A percentile compares a stretch with the other conserved stretches of the same genome.
These are phyloP conservation scores for Aureobasidium uvarum DNA, from an alignment of 2,329 filamentous ascomycete genomes.

Conservation along the genomic window DNA sequence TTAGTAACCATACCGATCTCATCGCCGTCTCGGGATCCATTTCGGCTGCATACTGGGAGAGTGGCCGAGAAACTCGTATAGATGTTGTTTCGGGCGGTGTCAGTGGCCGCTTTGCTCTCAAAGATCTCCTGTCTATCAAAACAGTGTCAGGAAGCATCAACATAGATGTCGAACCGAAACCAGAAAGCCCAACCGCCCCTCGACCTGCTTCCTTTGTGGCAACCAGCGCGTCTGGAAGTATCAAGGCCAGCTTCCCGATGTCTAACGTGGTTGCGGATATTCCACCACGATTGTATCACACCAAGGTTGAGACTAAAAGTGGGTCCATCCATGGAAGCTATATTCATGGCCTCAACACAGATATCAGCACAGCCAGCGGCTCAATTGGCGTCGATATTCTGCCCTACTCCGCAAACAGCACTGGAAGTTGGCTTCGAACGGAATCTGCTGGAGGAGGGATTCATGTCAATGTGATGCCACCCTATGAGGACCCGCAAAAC, in stretches of 20 bases:
- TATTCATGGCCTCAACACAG: conserved; percentile 44
- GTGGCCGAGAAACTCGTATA: conserved; percentile 42
- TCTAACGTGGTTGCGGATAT: conserved; percentile 30
- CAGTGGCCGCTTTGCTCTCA: conserved; percentile 43
- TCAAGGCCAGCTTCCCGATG: conserved; percentile 39
- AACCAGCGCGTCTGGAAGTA: conserved; percentile 40
- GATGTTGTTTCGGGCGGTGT: conserved; percentile 44
- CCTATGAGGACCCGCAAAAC: conserved; percentile 35
- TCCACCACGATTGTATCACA: conserved; percentile 45
- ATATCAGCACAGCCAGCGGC: conserved; percentile 41
- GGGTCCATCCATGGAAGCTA: conserved; percentile 43
- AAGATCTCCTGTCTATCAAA: conserved; percentile 43
- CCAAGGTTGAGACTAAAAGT: conserved; percentile 41
- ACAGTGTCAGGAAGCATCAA: conserved; percentile 45
- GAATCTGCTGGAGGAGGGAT: conserved; percentile 40
- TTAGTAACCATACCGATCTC: conserved; percentile 38
- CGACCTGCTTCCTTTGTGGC: conserved; percentile 42
- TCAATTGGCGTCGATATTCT: conserved; percentile 41
- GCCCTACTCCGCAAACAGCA: conserved; percentile 37
- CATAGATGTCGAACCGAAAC: conserved; percentile 42
- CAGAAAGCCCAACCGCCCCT: conserved; percentile 34
- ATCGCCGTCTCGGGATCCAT: conserved; percentile 40
- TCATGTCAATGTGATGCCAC: conserved; percentile 36
- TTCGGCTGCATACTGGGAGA: conserved; percentile 37
- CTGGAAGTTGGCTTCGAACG: conserved; percentile 37